A percentile compares a stretch with the other conserved stretches of the same genome.
Evolutionary conservation across 2,329 filamentous ascomycete species (phyloP).

Genomic region (Penicillium frequentans): DNA sequence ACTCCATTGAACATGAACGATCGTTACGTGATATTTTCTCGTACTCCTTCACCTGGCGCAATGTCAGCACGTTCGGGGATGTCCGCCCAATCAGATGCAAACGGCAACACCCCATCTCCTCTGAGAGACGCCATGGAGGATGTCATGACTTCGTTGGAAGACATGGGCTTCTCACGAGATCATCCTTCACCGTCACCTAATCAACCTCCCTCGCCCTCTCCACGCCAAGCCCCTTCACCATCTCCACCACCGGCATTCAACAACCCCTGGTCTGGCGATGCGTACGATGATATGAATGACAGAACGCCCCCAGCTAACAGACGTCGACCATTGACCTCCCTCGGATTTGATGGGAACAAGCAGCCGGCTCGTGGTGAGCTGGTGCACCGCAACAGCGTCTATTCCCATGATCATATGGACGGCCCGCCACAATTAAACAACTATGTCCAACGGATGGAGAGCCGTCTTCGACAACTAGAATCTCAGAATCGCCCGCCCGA

Average conservation of each 20-base stretch:
- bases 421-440: slow-evolving; percentile 73
- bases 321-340: slow-evolving; percentile 68
- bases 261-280: slow-evolving; percentile 87
- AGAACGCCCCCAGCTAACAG: slow-evolving; percentile 33
- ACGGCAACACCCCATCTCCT: slow-evolving; percentile 81
- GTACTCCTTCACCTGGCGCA: slow-evolving; percentile 51
- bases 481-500: slow-evolving; percentile 44
- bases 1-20: slow-evolving; percentile 42
- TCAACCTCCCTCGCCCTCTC: slow-evolving; percentile 37
- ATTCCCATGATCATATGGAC: slow-evolving; percentile 42
- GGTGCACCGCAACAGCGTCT: slow-evolving; percentile 47
- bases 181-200: slow-evolving; percentile 40
- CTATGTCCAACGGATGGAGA: slow-evolving; percentile 92
- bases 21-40: slow-evolving; percentile 37
- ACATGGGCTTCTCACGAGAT: slow-evolving; percentile 68
- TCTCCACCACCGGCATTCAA: slow-evolving; percentile 55
- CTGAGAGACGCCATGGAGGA: slow-evolving; percentile 95
- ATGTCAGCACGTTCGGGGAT: slow-evolving; percentile 18
- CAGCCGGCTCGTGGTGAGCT: slow-evolving; percentile 59
- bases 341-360: slow-evolving; percentile 62
- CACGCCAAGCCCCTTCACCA: slow-evolving; percentile 51
- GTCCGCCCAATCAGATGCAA: slow-evolving; percentile 56
- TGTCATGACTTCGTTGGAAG: slow-evolving; percentile 91
- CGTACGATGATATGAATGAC: slow-evolving; percentile 61
- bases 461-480: slow-evolving; percentile 71